phyloP scores from a whole-genome alignment of 1,139 yeast species.

The Yamadazyma sp. region DNA sequence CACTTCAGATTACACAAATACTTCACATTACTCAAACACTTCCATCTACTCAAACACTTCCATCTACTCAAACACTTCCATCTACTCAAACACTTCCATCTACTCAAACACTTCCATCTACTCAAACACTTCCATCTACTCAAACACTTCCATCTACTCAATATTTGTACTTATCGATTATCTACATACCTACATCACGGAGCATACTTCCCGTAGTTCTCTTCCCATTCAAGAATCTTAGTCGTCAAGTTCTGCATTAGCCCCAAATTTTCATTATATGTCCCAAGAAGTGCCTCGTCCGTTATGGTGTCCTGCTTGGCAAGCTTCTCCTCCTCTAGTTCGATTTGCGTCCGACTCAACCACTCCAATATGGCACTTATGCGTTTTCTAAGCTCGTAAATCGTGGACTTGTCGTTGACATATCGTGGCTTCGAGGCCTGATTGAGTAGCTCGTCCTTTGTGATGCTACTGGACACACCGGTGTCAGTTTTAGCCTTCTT shows the following conservation, averaged over 20 bases:
- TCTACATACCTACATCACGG: constrained; percentile 30
- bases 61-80: too few species aligned
- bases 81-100: too few species aligned
- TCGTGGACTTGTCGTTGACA: constrained; percentile 71
- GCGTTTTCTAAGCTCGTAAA: constrained; percentile 82
- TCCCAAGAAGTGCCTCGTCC: constrained; percentile 33
- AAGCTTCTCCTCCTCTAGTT: constrained; percentile 68
- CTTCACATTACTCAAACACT: too few species aligned
- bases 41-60: too few species aligned
- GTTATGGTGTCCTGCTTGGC: constrained; percentile 35
- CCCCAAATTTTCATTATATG: constrained; percentile 57
- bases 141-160: too few species aligned
- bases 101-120: too few species aligned
- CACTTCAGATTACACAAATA: too few species aligned
- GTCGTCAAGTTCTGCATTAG: constrained; percentile 72
- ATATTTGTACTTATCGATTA: too few species aligned
- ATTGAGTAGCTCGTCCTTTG: constrained; percentile 46
- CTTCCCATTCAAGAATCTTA: constrained; percentile 74
- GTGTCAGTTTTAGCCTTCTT: constrained; percentile 11
- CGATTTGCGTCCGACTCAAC: constrained; percentile 80
- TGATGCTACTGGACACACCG: constrained; percentile 14
- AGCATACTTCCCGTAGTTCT: constrained; percentile 59
- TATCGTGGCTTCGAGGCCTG: constrained; percentile 80
- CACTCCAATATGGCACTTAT: constrained; percentile 90
- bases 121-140: too few species aligned